Percentiles rank a stretch among this genome's conserved stretches.
phyloP scores from a whole-genome alignment of 805 yeast genomes.

The Myxozyma lipomycoides region DNA sequence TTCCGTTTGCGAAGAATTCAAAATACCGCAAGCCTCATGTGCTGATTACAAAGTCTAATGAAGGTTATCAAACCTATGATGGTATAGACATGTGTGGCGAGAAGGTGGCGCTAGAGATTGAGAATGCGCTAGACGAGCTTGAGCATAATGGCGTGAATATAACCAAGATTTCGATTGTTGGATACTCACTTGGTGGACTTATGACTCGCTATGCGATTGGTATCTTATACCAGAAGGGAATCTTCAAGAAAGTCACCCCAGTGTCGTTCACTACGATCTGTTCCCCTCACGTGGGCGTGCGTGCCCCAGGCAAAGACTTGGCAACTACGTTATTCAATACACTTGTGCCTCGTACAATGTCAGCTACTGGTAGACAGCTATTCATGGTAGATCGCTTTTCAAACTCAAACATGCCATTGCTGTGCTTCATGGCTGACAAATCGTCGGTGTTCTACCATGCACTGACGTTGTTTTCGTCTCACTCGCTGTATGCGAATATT shows the following conservation, averaged over 20 bases:
- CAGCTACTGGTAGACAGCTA: constrained; percentile 70
- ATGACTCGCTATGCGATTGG: constrained; percentile 81
- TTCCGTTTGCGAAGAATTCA: constrained; percentile 3
- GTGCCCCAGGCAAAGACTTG: constrained; percentile 37
- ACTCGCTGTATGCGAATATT: constrained; percentile 66
- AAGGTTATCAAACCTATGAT: constrained; percentile 76
- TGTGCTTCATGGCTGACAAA: constrained; percentile 62
- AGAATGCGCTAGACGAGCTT: constrained; percentile 29
- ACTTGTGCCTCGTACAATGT: constrained; percentile 61
- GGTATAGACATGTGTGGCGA: constrained; percentile 84
- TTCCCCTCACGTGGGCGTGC: constrained; percentile 65
- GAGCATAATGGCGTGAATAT: constrained; percentile 39
- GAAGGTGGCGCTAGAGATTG: constrained; percentile 59
- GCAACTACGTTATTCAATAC: constrained; percentile 56
- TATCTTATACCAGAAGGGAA: constrained; percentile 50
- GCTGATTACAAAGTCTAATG: constrained; percentile 54
- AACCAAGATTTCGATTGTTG: constrained; percentile 68
- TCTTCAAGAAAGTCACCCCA: constrained; percentile 54
- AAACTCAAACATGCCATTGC: constrained; percentile 44
- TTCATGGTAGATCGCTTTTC: constrained; percentile 51
- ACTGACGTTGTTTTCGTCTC: constrained; percentile 49
- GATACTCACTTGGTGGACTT: constrained; percentile 82
- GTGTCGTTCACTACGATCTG: constrained; percentile 59
- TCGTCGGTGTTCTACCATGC: constrained; percentile 58
- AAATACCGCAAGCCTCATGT: constrained; percentile 28